These are phyloP conservation scores for Boletus subparvulus DNA, from an alignment of 768 basidiomycete genomes.

Conservation along the genomic window DNA sequence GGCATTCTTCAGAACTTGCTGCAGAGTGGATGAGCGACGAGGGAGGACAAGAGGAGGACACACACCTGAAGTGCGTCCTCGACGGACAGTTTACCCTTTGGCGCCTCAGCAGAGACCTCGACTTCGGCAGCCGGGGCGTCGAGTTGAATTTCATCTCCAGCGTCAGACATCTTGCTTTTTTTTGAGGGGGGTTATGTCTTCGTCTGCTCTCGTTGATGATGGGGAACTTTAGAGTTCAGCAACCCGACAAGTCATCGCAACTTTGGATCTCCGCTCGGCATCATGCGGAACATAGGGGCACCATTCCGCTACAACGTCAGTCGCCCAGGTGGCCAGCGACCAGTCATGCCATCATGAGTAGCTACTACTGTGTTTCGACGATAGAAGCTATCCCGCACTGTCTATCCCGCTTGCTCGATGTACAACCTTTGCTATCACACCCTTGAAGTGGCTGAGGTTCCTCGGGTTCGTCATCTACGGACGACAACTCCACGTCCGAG, in stretches of 20 bases:
- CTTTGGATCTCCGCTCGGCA: slow-evolving; percentile 58
- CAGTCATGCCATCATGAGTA: no score
- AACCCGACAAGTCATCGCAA: slow-evolving; percentile 24
- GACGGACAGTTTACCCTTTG: slow-evolving; percentile 93
- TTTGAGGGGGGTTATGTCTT: slow-evolving; percentile 50
- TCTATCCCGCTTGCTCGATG: no score
- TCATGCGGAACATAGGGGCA: not conserved
- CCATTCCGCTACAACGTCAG: no score
- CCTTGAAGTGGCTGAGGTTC: no score
- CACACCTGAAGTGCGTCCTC: slow-evolving; percentile 89
- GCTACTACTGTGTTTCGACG: no score
- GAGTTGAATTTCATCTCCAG: slow-evolving; percentile 91
- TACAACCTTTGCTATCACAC: no score
- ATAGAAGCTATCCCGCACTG: no score
- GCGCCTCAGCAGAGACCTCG: slow-evolving; percentile 84
- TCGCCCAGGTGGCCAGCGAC: no score
- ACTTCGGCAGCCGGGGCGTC: slow-evolving; percentile 64
- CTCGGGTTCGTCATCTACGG: no score
- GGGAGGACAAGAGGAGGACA: not conserved
- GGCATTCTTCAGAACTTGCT: slow-evolving; percentile 99
- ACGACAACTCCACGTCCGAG: no score
- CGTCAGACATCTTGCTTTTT: slow-evolving; percentile 83
- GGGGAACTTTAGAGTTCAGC: slow-evolving; percentile 55
- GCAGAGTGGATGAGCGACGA: slow-evolving; percentile 14
- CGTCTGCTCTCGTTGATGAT: slow-evolving; percentile 94